phyloP scores from a whole-genome alignment of 352 stramenopile species.

The Phytophthora syringae region DNA sequence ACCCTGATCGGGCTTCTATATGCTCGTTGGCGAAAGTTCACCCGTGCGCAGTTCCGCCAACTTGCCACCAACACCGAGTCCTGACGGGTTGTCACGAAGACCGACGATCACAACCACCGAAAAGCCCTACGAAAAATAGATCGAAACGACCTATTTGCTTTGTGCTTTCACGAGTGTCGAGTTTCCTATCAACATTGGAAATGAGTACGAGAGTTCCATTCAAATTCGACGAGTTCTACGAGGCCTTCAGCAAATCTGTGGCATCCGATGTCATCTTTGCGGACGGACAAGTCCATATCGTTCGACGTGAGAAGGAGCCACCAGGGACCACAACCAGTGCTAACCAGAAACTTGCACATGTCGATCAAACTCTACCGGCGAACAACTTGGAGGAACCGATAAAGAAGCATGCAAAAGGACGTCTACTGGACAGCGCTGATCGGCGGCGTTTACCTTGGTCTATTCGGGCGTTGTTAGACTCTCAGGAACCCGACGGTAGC shows the following conservation, averaged over 20 bases:
- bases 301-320: slow-evolving; percentile 24
- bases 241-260: slow-evolving; percentile 69
- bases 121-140: slow-evolving; percentile 31
- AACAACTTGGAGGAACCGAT: slow-evolving; percentile 8
- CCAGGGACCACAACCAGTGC: background rate
- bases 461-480: slow-evolving; percentile 47
- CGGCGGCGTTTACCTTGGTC: slow-evolving; percentile 42
- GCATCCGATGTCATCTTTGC: slow-evolving; percentile 43
- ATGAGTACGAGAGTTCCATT: slow-evolving; percentile 31
- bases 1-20: slow-evolving; percentile 46
- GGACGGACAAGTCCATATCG: slow-evolving; percentile 49
- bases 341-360: background rate
- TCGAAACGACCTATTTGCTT: slow-evolving; percentile 25
- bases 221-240: slow-evolving; percentile 74
- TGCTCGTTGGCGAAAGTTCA: slow-evolving; percentile 53
- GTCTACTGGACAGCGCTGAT: slow-evolving; percentile 36
- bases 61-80: slow-evolving; percentile 32
- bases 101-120: slow-evolving; percentile 1
- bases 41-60: slow-evolving; percentile 46
- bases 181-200: slow-evolving; percentile 2
- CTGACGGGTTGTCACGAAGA: slow-evolving; percentile 9
- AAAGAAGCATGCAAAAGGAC: slow-evolving; percentile 27
- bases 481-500: slow-evolving; percentile 70
- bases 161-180: no score
- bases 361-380: background rate